Percentiles rank a stretch among this genome's conserved stretches.
Conservation (phyloP, 495 filamentous ascomycete species). For the Penicillium cinerascens region DNA sequence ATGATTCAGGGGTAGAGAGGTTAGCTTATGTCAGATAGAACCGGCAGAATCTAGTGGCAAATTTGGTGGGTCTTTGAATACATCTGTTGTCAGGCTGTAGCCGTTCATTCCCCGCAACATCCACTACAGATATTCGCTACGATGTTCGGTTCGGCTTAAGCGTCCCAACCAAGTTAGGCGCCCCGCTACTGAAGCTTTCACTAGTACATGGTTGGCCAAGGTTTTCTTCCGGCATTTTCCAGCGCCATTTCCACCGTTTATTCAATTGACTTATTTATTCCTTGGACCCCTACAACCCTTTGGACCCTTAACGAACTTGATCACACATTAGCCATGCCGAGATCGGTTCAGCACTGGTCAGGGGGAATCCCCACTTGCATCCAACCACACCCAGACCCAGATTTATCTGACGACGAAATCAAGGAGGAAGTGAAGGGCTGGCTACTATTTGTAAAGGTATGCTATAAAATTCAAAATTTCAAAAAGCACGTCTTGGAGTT, state of each 20-base stretch:
- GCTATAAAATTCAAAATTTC: too few relatives aligned
- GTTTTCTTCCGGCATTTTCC: constrained; percentile 2
- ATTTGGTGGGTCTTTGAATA: too few relatives aligned
- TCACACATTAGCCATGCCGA: background rate
- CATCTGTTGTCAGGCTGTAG: too few relatives aligned
- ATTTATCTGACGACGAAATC: background rate
- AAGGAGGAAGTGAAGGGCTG: constrained; percentile 4
- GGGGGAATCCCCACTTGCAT: constrained; percentile 5
- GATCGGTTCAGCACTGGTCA: constrained; percentile 2
- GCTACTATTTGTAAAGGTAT: constrained; percentile 3
- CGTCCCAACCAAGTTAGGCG: background rate
- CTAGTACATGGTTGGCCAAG: constrained; percentile 1
- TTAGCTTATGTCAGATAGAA: too few relatives aligned
- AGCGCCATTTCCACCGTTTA: background rate
- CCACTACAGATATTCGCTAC: too few relatives aligned
- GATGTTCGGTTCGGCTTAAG: background rate
- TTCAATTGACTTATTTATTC: background rate
- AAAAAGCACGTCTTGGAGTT: too few relatives aligned
- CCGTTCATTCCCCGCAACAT: too few relatives aligned
- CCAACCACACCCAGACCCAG: constrained; percentile 4
- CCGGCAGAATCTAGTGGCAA: too few relatives aligned
- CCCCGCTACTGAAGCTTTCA: constrained; percentile 2
- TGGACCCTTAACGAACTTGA: background rate
- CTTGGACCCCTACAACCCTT: constrained; percentile 2
- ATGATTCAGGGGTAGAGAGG: too few relatives aligned